Conservation (phyloP, 1,284 basidiomycete genomes). For the Cutaneotrichosporon mucoides region DNA sequence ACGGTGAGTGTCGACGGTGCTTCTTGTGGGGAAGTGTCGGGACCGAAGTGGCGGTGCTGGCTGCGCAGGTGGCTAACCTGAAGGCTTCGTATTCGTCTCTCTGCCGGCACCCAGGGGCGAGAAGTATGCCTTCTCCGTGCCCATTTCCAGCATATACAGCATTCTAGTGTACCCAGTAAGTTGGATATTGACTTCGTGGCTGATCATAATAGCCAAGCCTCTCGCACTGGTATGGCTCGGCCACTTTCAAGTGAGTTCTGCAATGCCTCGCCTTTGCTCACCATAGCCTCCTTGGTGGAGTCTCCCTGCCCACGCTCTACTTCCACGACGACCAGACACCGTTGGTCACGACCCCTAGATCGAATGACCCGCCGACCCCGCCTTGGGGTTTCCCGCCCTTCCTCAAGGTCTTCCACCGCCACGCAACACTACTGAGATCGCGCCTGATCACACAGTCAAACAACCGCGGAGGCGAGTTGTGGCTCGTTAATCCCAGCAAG, state of each 20-base stretch:
- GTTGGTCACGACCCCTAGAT: conserved; percentile 23
- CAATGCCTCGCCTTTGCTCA: conserved; percentile 49
- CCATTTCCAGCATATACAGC: conserved; percentile 83
- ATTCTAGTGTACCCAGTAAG: conserved; percentile 70
- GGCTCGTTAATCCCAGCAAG: conserved; percentile 85
- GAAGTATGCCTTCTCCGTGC: conserved; percentile 94
- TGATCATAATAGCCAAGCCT: conserved; percentile 34
- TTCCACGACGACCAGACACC: conserved; percentile 94
- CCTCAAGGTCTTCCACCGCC: conserved; percentile 65
- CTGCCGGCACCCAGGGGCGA: conserved; percentile 58
- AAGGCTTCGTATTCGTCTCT: conserved; percentile 47
- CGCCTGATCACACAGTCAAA: conserved; percentile 30
- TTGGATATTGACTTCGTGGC: neutral
- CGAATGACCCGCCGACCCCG: conserved; percentile 20
- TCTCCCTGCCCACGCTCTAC: conserved; percentile 82
- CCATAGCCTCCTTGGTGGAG: conserved; percentile 80
- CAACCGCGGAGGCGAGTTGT: conserved; percentile 57
- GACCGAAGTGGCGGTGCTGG: neutral
- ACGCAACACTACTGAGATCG: conserved; percentile 70
- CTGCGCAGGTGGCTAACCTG: neutral
- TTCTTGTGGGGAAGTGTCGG: neutral
- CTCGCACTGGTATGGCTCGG: conserved; percentile 48
- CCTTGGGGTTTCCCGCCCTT: conserved; percentile 62
- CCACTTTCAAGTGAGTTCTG: conserved; percentile 44
- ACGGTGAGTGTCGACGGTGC: conserved; percentile 30